Evolutionary conservation across 2,329 filamentous ascomycete species (phyloP).

Genomic region (Botrytis byssoidea): DNA sequence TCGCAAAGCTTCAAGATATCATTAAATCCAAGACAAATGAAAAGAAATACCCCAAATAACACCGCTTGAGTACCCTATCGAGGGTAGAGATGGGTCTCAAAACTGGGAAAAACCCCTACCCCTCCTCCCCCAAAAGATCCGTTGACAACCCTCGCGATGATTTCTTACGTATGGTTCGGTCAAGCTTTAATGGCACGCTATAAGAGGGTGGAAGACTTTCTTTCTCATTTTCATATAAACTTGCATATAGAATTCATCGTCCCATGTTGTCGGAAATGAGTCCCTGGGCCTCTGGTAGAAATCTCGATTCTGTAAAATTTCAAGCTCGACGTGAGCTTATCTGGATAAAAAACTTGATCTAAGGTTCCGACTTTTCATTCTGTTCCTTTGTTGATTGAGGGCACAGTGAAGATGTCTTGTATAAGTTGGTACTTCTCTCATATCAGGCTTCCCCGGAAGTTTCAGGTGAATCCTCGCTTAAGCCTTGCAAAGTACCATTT

Average conservation of each 20-base stretch:
- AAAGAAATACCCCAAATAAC: neutral
- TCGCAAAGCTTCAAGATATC: rapidly evolving
- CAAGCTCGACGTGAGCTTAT: neutral
- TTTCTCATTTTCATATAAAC: neutral
- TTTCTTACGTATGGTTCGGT: no score
- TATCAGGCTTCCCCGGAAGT: no score
- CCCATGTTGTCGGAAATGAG: no score
- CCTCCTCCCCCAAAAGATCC: neutral
- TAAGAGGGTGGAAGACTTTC: no score
- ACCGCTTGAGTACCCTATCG: no score
- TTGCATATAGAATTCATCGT: no score
- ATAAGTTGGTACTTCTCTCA: rapidly evolving
- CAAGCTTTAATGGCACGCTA: neutral
- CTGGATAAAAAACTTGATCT: neutral
- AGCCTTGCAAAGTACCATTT: neutral
- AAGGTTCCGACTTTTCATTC: neutral
- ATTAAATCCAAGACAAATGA: neutral
- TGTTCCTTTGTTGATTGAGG: neutral
- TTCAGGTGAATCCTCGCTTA: neutral
- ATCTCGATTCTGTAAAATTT: neutral
- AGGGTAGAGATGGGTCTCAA: no score
- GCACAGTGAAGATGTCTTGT: no score
- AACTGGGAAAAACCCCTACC: no score
- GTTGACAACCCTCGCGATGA: no score
- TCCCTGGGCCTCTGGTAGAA: neutral